Evolutionary conservation across 345 rosid genomes (phyloP).

Genomic region (Melastoma malabathricum): DNA sequence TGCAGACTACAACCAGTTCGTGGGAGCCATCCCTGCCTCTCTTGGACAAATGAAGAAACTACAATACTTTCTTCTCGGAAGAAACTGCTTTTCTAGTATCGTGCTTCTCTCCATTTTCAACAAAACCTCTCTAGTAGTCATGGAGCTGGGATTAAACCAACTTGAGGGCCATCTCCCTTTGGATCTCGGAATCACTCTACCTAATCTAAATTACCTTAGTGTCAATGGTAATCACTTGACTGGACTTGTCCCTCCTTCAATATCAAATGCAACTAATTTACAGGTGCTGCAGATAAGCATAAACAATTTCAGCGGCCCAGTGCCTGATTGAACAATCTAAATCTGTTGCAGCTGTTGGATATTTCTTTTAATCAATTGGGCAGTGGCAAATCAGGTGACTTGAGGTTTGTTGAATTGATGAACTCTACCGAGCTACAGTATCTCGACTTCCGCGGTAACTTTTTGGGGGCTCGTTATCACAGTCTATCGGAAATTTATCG

Average conservation of each 20-base stretch:
- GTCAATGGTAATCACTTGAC: neutral
- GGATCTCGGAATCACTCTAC: conserved; percentile 8
- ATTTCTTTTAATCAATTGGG: conserved; percentile 1
- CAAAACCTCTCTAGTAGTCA: conserved; percentile 1
- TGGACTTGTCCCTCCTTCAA: conserved; percentile 10
- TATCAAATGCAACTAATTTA: conserved; percentile 14
- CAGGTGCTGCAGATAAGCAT: neutral
- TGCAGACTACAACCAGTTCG: neutral
- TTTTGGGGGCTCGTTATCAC: conserved; percentile 6
- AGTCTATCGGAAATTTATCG: conserved; percentile 9
- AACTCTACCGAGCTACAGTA: neutral
- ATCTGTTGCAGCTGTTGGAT: neutral
- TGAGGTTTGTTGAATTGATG: neutral
- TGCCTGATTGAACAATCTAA: conserved; percentile 5
- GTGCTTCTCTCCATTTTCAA: conserved; percentile 11
- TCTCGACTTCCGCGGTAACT: neutral
- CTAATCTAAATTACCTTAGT: neutral
- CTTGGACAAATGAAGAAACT: conserved; percentile 6
- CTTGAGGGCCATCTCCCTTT: conserved; percentile 10
- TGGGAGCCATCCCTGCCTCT: conserved; percentile 6
- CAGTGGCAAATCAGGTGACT: conserved; percentile 1
- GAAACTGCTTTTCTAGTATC: conserved; percentile 6
- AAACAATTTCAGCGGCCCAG: conserved; percentile 7
- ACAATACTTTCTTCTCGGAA: neutral
- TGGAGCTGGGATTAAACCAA: conserved; percentile 3